Conservation (phyloP, 805 yeast genomes). For the Metschnikowia anglica region DNA sequence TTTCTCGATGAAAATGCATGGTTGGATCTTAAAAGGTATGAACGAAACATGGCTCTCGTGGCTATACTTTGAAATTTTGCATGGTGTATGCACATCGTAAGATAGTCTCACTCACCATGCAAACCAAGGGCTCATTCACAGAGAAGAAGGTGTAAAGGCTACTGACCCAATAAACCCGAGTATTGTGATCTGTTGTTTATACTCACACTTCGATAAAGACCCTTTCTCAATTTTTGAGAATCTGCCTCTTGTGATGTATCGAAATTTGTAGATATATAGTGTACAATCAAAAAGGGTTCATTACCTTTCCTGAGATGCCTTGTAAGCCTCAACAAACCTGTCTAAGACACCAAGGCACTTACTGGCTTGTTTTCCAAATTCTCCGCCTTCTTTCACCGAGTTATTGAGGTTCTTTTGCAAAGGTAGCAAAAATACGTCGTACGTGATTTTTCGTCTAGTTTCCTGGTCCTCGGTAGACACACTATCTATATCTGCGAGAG, state of each 20-base stretch:
- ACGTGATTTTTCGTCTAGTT: conserved; percentile 53
- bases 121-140: neutral
- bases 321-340: conserved; percentile 11
- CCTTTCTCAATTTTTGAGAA: no score
- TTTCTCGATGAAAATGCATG: neutral
- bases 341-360: conserved; percentile 23
- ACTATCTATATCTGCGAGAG: conserved; percentile 41
- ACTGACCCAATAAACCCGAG: no score
- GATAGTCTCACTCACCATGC: conserved; percentile 1
- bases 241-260: no score
- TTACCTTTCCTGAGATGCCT: conserved; percentile 4
- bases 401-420: conserved; percentile 50
- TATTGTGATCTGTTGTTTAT: no score
- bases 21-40: conserved; percentile 2
- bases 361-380: conserved; percentile 53
- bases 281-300: no score
- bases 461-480: conserved; percentile 59
- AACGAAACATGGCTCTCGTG: conserved; percentile 7
- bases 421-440: conserved; percentile 51
- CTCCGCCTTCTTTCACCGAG: conserved; percentile 70
- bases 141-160: neutral
- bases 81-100: conserved; percentile 1
- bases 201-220: no score
- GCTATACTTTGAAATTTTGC: neutral
- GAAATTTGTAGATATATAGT: no score